A percentile compares a stretch with the other conserved stretches of the same genome.
Conservation (phyloP, 352 stramenopile species). For the Aphanomyces cochlioides region DNA sequence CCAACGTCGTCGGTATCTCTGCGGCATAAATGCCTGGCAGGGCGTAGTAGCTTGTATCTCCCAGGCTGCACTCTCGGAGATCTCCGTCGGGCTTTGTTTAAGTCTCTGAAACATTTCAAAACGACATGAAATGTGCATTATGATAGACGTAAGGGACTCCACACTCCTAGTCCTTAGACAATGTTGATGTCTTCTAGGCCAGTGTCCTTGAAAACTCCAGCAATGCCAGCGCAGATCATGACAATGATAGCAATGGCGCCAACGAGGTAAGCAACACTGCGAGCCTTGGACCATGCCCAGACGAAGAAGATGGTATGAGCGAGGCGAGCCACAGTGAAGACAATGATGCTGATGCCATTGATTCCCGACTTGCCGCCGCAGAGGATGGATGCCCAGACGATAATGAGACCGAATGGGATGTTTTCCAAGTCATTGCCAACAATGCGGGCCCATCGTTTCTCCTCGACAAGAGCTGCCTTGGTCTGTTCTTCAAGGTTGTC, state of each 20-base stretch:
- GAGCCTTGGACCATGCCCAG: slow-evolving; percentile 1
- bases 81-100: background rate
- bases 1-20: too few relatives aligned
- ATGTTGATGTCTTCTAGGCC: background rate
- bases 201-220: slow-evolving; percentile 15
- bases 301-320: slow-evolving; percentile 23
- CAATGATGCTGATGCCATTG: slow-evolving; percentile 12
- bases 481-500: background rate
- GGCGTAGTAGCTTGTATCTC: too few relatives aligned
- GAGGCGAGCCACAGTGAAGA: slow-evolving; percentile 16
- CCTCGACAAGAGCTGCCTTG: slow-evolving; percentile 13
- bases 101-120: background rate
- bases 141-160: background rate
- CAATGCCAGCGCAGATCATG: slow-evolving; percentile 1
- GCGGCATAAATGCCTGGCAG: too few relatives aligned
- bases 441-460: slow-evolving; percentile 22
- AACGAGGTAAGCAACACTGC: slow-evolving; percentile 4
- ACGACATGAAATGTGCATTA: background rate
- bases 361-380: slow-evolving; percentile 1
- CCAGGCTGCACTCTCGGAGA: too few relatives aligned
- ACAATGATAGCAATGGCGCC: slow-evolving; percentile 12
- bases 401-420: slow-evolving; percentile 23
- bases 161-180: background rate
- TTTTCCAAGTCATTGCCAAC: slow-evolving; percentile 27
- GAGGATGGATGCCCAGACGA: slow-evolving; percentile 4